Base-by-base conservation (phyloP, 176 grass and related monocot genomes). In the Tuctoria greenei region DNA sequence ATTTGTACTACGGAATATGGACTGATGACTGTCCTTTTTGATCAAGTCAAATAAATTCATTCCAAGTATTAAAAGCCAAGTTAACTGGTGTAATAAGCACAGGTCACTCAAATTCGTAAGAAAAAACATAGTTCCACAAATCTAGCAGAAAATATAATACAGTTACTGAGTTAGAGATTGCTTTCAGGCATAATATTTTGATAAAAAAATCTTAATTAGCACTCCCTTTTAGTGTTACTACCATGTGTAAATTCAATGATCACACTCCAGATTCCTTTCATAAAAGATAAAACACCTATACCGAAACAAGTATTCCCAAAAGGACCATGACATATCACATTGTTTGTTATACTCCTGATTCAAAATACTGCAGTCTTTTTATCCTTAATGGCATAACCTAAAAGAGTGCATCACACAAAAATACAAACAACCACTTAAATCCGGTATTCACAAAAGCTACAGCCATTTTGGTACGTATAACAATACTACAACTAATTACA, bases 91-190 rank as follows among this genome's bases (percentile, higher is more conserved):
- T n/a, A 60, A 36, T n/a, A 24, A 49, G 21, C 38, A 18, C 23
- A 4, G 6, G 64, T 15, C 43, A 79, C 44, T 11, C 31, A 56
- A 56, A 1, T 65, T 16, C 49, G 28, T 57, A 57, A 16, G 18
- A 7, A 72, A 57, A 63, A 71, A 15, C 24, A 63, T n/a, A 14
- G 42, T 55, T 34, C 26, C 69, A 59, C 45, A 71, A 55, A 14
- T 84, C 47, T 66, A 72, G 38, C 76, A 56, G 37, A 72, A 64
- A 72, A 72, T 56, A 40, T 65, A 64, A 56, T n/a, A n/a, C n/a
- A n/a, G n/a, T n/a, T n/a, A n/a, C n/a, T n/a, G 13, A 58, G 12
- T 77, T 69, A 15, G 6, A 69, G 56, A 45, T 23, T 64, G 42
- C 12, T 26, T 35, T 78, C 26, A 72, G 45, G 2, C 25, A 71